Evolutionary conservation across 495 filamentous ascomycete species (phyloP), one percentile per base, ranked within the genome.

Genomic region (Trichocladium uniseriatum): DNA sequence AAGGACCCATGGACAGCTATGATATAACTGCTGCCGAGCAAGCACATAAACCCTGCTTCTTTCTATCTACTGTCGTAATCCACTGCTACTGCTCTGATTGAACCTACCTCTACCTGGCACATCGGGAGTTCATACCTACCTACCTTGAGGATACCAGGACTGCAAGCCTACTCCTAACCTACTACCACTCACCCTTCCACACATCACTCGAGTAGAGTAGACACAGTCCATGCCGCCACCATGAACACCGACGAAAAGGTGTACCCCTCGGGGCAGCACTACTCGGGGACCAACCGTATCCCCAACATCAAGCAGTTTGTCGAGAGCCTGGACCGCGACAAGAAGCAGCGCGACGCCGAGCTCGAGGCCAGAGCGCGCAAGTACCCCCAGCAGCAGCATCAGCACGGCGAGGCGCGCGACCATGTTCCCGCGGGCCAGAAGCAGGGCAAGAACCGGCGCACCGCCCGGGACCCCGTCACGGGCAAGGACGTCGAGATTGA

Each of bases 291-390:
- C 32, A 92, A 94, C 64, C 82, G 84, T 1, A 76, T 97, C 39
- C 91, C 91, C 2, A 95, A 86, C 39, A 83, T 97, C 55, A 79
- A 86, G 58, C 77, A 87, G 61, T 94, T 95, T 60, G 73, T 95
- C 50, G 78, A 83, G 41, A 76, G 77, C 34, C 75, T 94, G 29
- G 89, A 95, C 62, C 70, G 64, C 37, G 82, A 90, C 49, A 94
- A 94, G 69, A 79, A 76, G 56, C 76, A 85, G 8, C 76, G 88
- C 42, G 87, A 94, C 62, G 69, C 68, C 24, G 66, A 77, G 48
- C 79, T 87, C 51, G 80, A 88, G 27, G 64, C 38, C 54, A 58
- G 20, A 47, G 38, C 21, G n/a, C n/a, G n/a, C n/a, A n/a, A n/a
- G n/a, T n/a, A n/a, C n/a, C n/a, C n/a, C n/a, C n/a, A n/a, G n/a